Percentiles rank a stretch among this genome's conserved stretches.
These are phyloP conservation scores for Syzygium syzygioides DNA, from an alignment of 441 rosid species.

Conservation along the genomic window DNA sequence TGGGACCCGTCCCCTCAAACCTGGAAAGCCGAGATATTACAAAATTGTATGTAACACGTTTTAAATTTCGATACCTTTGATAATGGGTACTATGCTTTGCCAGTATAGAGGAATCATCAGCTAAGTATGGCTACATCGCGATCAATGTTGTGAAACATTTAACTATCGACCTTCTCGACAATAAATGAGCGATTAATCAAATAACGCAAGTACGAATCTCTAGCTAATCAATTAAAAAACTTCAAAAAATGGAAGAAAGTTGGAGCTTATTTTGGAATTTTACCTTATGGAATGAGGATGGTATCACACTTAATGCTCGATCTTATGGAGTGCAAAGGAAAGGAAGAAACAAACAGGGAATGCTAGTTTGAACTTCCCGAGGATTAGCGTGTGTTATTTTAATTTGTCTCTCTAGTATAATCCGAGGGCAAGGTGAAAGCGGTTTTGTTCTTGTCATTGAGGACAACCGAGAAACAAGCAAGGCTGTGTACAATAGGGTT, in stretches of 20 bases:
- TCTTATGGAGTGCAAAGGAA: not conserved
- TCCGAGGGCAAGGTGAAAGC: not conserved
- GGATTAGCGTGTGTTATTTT: not conserved
- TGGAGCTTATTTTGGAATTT: not conserved
- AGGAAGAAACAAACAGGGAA: not conserved
- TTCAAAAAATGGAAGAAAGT: not conserved
- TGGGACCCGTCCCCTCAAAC: not conserved
- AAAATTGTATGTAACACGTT: not conserved
- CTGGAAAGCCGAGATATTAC: not conserved
- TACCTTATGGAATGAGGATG: not conserved
- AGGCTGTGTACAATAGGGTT: not conserved
- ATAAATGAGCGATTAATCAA: not conserved
- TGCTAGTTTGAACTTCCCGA: not conserved
- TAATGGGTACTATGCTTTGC: not conserved
- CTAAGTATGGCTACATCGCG: not conserved
- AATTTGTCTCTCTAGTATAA: not conserved
- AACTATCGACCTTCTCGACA: not conserved
- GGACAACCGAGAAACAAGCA: not conserved
- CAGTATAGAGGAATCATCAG: not conserved
- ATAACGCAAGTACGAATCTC: not conserved
- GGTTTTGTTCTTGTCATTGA: not conserved
- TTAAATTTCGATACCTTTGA: not conserved
- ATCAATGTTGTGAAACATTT: not conserved
- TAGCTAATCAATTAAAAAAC: not conserved
- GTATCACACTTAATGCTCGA: not conserved